Evolutionary conservation across 495 filamentous ascomycete genomes (phyloP).

Genomic region (Oidiodendron maius): DNA sequence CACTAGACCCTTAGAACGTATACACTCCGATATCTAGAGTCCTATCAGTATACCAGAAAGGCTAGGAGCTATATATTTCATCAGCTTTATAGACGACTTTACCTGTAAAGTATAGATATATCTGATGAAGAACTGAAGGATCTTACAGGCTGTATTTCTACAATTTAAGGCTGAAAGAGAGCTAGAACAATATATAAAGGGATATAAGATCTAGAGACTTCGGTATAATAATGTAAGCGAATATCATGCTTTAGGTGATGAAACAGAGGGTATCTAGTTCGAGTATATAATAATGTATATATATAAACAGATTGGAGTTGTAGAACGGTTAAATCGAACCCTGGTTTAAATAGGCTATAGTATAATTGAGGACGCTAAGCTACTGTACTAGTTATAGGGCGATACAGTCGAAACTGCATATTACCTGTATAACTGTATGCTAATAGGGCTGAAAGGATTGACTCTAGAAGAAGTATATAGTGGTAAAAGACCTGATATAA

Average conservation of each 20-base stretch:
- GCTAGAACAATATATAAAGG: no score
- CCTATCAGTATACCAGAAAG: no score
- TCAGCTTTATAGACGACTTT: neutral
- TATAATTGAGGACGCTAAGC: constrained; percentile 1
- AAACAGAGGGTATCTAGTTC: neutral
- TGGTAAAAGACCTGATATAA: no score
- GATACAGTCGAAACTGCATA: no score
- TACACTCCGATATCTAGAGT: no score
- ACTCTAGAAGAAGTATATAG: constrained; percentile 6
- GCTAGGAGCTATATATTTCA: no score
- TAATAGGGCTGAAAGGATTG: constrained; percentile 6
- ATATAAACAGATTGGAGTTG: constrained; percentile 4
- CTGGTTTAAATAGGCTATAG: neutral
- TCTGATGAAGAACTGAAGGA: neutral
- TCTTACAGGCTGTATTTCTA: neutral
- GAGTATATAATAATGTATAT: constrained; percentile 7
- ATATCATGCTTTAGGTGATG: neutral
- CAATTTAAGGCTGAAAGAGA: neutral
- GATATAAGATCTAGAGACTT: neutral
- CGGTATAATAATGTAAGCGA: constrained; percentile 6
- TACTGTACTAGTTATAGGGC: neutral
- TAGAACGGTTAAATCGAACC: constrained; percentile 2
- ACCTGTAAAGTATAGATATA: constrained; percentile 2
- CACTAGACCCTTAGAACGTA: no score
- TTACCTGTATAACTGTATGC: neutral